Base-by-base conservation (phyloP, 352 stramenopile genomes). In the Globisporangium nodosum region DNA sequence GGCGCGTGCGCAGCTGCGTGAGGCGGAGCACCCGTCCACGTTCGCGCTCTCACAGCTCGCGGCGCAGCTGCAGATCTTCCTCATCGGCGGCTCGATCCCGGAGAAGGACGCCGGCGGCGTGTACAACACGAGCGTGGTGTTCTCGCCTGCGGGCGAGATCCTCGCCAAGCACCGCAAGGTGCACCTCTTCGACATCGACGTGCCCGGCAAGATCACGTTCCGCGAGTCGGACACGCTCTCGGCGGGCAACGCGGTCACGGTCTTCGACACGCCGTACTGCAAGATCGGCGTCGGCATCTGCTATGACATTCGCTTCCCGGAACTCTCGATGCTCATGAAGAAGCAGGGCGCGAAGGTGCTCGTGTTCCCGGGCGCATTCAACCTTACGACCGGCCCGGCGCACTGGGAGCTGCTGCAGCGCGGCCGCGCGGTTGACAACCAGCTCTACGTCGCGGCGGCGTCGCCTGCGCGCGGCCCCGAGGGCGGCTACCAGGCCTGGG, bases 301-400 rank as follows among this genome's bases (percentile, higher is more conserved):
- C 79, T 99, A 99, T 76, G 97, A 99, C 75, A 98, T 99, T 69
- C 96, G 97, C 52, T 99, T 99, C 74, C 94, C 97, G 9, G 96
- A 99, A 74, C 93, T 99, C 37, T 96, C 96, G 56, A 98, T 99
- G 81, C 81, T 99, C 21, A 88, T 98, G 74, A 88, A 98, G 73
- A 76, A 88, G 78, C 65, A 91, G 76, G 77, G 92, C 75, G 85
- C 87, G 49, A 94, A 95, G 69, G 59, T 94, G 55, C 66, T 96
- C 51, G 74, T 96, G 59, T 96, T 91, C 69, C 87, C 87, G 1
- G 85, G 87, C 16, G 85, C 85, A 11, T 94, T 94, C 69, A 95
- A 94, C 68, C 76, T 95, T 63, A 94, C 87, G 53, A 94, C 84
- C 0, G 97, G 98, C 2, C 97, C 98, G 4, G 90, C 95, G 0